Percentiles rank a stretch among this genome's conserved stretches.
Conservation (phyloP, 495 filamentous ascomycete genomes). For the Penicillium steckii region DNA sequence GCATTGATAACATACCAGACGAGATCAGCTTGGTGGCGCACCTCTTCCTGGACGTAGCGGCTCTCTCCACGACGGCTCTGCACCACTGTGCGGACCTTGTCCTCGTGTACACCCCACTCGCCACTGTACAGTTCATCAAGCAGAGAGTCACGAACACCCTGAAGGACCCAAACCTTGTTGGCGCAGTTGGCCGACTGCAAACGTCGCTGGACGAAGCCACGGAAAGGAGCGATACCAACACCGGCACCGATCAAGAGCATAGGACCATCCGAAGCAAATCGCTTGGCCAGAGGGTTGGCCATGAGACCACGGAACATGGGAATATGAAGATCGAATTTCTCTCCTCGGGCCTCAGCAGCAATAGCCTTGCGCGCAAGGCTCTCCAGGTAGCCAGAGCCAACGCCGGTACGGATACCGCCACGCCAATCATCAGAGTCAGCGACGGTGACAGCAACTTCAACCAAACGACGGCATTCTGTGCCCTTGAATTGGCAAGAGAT, state of each 20-base stretch:
- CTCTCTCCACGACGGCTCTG: conserved; percentile 77
- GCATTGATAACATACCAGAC: conserved; percentile 97
- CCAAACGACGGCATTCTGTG: conserved; percentile 71
- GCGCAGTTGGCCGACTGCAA: conserved; percentile 95
- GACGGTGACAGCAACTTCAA: conserved; percentile 93
- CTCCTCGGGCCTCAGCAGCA: conserved; percentile 54
- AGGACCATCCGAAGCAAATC: conserved; percentile 87
- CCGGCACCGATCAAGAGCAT: conserved; percentile 98
- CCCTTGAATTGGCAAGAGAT: conserved; percentile 69
- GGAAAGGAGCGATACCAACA: conserved; percentile 94
- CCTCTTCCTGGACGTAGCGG: conserved; percentile 86
- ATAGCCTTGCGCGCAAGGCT: conserved; percentile 69
- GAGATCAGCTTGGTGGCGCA: conserved; percentile 81
- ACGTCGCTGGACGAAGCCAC: conserved; percentile 93
- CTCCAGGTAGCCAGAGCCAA: conserved; percentile 84
- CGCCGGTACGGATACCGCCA: conserved; percentile 62
- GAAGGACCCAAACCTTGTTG: conserved; percentile 99
- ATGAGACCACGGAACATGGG: conserved; percentile 99
- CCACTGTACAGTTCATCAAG: conserved; percentile 95
- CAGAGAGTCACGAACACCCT: conserved; percentile 89
- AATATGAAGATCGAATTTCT: conserved; percentile 62
- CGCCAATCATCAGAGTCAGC: conserved; percentile 85
- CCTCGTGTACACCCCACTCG: conserved; percentile 93
- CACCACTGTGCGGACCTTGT: conserved; percentile 89
- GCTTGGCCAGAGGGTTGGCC: conserved; percentile 88